Conservation (phyloP, 495 filamentous ascomycete species). For the Hyaloscypha hepaticicola region DNA sequence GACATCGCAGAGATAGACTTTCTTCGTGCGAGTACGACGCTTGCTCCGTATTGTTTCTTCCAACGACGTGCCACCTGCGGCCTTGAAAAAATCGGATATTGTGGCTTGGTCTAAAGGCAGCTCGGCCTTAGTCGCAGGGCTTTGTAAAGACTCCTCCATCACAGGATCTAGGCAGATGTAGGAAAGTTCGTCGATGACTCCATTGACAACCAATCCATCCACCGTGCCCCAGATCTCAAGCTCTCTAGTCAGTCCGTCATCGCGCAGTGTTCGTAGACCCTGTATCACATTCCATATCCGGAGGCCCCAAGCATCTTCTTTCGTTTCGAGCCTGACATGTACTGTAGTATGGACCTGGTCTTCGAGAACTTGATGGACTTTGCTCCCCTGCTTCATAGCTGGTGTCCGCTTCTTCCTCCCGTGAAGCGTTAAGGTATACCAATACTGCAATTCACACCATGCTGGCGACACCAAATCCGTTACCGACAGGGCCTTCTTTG, state of each 20-base stretch:
- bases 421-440: conserved; percentile 71
- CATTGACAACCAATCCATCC: conserved; percentile 81
- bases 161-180: conserved; percentile 71
- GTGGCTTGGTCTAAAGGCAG: conserved; percentile 54
- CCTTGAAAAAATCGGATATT: conserved; percentile 33
- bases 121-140: conserved; percentile 23
- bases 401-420: conserved; percentile 71
- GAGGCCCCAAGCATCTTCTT: conserved; percentile 81
- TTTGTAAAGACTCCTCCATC: conserved; percentile 65
- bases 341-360: conserved; percentile 79
- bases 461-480: conserved; percentile 84
- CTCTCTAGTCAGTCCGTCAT: conserved; percentile 82
- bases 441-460: conserved; percentile 96
- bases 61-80: conserved; percentile 6
- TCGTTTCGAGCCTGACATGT: conserved; percentile 64
- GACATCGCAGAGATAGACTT: conserved; percentile 79
- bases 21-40: conserved; percentile 16
- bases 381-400: conserved; percentile 79
- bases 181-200: conserved; percentile 84
- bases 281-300: conserved; percentile 91
- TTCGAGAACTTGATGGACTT: conserved; percentile 80
- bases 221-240: conserved; percentile 89
- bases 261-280: conserved; percentile 72
- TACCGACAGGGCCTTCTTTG: conserved; percentile 81
- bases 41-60: conserved; percentile 24